These are phyloP conservation scores for Fusarium annulatum DNA, from an alignment of 2,329 filamentous ascomycete species.

Conservation along the genomic window DNA sequence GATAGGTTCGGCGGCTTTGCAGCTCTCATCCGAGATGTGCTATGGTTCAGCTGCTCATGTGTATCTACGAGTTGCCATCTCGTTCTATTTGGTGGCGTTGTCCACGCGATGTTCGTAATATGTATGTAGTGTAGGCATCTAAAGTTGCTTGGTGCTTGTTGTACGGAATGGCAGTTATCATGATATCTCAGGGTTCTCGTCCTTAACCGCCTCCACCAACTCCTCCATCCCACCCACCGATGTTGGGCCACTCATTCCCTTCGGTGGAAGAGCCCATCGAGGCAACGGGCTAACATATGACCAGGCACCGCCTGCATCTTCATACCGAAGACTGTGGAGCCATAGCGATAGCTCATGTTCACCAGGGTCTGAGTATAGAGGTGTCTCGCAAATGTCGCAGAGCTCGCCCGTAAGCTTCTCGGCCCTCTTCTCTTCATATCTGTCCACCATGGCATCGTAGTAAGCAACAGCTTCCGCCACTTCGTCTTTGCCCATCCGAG, in stretches of 20 bases:
- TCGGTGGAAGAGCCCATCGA: conserved; percentile 85
- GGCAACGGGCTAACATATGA: conserved; percentile 87
- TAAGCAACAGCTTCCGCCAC: conserved; percentile 91
- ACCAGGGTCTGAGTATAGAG: conserved; percentile 92
- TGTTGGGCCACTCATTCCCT: conserved; percentile 76
- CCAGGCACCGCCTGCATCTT: conserved; percentile 86
- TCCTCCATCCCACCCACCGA: conserved; percentile 72
- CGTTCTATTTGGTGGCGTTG: conserved; percentile 30
- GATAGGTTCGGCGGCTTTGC: conserved; percentile 22
- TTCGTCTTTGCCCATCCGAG: conserved; percentile 93
- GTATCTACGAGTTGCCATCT: conserved; percentile 28
- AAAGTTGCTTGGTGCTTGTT: conserved; percentile 27
- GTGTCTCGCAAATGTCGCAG: conserved; percentile 85
- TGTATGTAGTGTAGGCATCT: conserved; percentile 19
- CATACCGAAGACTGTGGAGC: conserved; percentile 91
- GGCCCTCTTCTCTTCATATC: conserved; percentile 89
- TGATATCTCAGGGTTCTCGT: conserved; percentile 56
- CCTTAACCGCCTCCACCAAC: conserved; percentile 65
- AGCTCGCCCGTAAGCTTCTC: conserved; percentile 91
- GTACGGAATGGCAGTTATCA: conserved; percentile 30
- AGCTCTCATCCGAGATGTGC: conserved; percentile 24
- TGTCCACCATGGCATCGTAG: conserved; percentile 91
- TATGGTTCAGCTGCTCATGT: conserved; percentile 13
- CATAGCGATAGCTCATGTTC: conserved; percentile 91
- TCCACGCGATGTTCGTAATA: conserved; percentile 1